Percentiles rank a stretch among this genome's conserved stretches.
Conservation (phyloP, 108 stramenopile genomes). For the Stephanodiscus minutulus region DNA sequence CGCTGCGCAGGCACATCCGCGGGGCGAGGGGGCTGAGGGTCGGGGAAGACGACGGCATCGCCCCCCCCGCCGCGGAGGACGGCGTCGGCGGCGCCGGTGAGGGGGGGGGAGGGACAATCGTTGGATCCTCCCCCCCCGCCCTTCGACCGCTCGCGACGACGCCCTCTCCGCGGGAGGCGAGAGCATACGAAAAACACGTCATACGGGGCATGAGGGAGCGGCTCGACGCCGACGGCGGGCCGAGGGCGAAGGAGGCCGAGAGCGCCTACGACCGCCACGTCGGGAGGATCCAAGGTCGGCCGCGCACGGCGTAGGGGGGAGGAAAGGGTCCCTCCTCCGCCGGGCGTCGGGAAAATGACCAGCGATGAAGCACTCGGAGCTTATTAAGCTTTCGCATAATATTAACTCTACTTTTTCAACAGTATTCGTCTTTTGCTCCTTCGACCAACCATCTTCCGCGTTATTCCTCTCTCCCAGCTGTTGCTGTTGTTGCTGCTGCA, state of each 20-base stretch:
- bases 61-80: not conserved
- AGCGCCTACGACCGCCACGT: not conserved
- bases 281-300: not conserved
- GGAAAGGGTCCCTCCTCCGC: too few species aligned
- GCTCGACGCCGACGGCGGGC: not conserved
- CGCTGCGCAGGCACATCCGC: not conserved
- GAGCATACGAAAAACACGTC: slow-evolving; percentile 15
- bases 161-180: slow-evolving; percentile 12
- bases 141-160: not conserved
- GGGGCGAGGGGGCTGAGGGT: not conserved
- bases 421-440: too few species aligned
- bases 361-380: too few species aligned
- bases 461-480: too few species aligned
- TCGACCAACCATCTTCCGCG: too few species aligned
- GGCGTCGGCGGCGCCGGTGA: not conserved
- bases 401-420: too few species aligned
- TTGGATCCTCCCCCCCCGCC: slow-evolving; percentile 3
- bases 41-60: too few species aligned
- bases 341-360: too few species aligned
- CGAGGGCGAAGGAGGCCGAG: not conserved
- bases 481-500: too few species aligned
- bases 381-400: too few species aligned
- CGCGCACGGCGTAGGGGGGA: not conserved
- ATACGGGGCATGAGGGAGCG: slow-evolving; percentile 11
- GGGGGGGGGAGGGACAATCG: not conserved